Evolutionary conservation across 192 early-diverging fungal genomes (phyloP), one percentile per base, ranked within the genome.

Genomic region (Coemansia sp.): DNA sequence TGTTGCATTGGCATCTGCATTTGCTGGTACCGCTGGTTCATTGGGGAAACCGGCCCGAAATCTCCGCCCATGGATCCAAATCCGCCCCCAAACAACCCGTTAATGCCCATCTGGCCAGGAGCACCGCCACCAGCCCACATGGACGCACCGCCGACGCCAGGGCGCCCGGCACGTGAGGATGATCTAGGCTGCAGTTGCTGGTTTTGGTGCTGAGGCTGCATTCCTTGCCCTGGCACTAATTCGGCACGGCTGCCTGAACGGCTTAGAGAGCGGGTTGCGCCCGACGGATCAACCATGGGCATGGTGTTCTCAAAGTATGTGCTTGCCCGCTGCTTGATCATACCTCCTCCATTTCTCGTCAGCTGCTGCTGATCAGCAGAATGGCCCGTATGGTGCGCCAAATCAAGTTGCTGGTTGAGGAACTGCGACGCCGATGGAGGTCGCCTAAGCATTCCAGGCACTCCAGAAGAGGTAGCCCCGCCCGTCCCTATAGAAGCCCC

Each of bases 161-260:
- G 55, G 46, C 61, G 48, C 15, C 76, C 76, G 16, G 70, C 63
- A 23, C 76, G 76, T n/a, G 76, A 79, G 20, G 64, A 59, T 21
- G 76, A 72, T 59, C 70, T 43, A 34, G 46, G 67, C 7, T 66
- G 59, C n/a, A 58, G 66, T 30, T 56, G 61, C 12, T 71, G 69
- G n/a, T 61, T 51, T 49, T 46, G 70, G 20, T 43, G 57, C 48
- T 55, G 66, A n/a, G 58, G 68, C 39, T 63, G 68, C 29, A 40
- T 18, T 0, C 49, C 63, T 4, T 31, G 39, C 29, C 65, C 53
- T 7, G 61, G 48, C 3, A 46, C 61, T 18, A 66, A 49, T 23
- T 75, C 78, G 4, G 72, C 72, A n/a, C 78, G 78, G 55, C 78
- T 75, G 20, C 69, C 78, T 15, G 78, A 75, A 31, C 78, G 78